These are phyloP conservation scores for Symbiodinium natans DNA, from an alignment of 73 alveolate species.

Conservation along the genomic window DNA sequence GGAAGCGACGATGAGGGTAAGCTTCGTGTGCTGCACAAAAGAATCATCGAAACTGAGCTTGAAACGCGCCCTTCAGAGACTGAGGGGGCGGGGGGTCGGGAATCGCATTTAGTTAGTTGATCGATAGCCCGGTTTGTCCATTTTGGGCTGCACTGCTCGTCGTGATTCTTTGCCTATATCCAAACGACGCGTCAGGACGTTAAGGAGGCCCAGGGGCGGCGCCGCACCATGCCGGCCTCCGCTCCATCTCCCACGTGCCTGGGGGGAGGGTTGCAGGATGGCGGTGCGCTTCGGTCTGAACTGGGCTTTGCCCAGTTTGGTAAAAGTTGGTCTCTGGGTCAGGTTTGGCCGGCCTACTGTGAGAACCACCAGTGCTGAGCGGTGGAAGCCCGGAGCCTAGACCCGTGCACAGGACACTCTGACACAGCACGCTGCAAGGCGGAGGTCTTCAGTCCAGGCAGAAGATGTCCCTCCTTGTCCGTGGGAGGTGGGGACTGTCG, in stretches of 20 bases:
- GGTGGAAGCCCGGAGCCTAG: neutral
- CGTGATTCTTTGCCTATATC: no score
- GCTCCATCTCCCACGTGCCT: neutral
- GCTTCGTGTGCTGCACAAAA: no score
- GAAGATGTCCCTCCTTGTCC: neutral
- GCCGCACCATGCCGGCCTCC: neutral
- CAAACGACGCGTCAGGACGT: no score
- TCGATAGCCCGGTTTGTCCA: no score
- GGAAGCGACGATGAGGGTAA: no score
- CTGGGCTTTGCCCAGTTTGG: no score
- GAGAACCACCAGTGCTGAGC: neutral
- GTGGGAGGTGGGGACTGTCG: neutral
- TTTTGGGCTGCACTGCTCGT: no score
- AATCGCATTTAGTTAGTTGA: no score
- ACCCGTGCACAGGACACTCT: neutral
- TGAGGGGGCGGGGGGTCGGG: no score
- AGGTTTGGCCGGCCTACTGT: slow-evolving; percentile 11
- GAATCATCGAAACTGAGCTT: no score
- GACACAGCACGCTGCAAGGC: neutral
- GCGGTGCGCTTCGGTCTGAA: neutral
- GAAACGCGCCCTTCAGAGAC: no score
- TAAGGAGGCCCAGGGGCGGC: neutral
- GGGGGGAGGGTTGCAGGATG: neutral
- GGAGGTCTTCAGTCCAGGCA: neutral
- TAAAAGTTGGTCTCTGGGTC: neutral